phyloP scores from a whole-genome alignment of 2,329 filamentous ascomycete species.

The Thielaviopsis euricoi region DNA sequence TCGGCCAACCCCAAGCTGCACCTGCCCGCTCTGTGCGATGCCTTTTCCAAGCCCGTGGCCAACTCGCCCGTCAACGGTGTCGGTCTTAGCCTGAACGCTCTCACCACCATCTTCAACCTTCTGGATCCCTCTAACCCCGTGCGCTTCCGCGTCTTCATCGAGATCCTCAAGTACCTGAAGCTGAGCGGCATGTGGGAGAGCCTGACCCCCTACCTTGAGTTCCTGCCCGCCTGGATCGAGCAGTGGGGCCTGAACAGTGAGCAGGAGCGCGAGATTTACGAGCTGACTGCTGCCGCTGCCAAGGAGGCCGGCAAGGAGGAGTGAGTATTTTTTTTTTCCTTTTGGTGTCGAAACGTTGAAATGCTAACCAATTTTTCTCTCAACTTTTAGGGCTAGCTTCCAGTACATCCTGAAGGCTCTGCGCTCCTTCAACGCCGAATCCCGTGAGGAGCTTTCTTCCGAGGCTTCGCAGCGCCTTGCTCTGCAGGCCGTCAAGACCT shows the following conservation, averaged over 20 bases:
- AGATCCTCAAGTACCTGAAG: constrained; percentile 73
- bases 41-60: constrained; percentile 73
- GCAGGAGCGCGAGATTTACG: constrained; percentile 69
- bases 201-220: constrained; percentile 66
- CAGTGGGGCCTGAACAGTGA: constrained; percentile 72
- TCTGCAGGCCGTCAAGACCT: constrained; percentile 37
- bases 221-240: constrained; percentile 65
- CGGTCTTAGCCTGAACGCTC: constrained; percentile 71
- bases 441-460: constrained; percentile 37
- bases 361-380: not conserved
- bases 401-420: constrained; percentile 49
- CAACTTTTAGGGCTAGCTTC: constrained; percentile 37
- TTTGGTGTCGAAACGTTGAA: too few species aligned
- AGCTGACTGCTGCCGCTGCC: constrained; percentile 68
- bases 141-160: constrained; percentile 79
- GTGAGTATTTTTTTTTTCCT: constrained; percentile 29
- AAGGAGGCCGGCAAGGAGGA: constrained; percentile 60
- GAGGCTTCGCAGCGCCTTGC: constrained; percentile 45
- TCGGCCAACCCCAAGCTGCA: constrained; percentile 72
- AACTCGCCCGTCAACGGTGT: constrained; percentile 74
- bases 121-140: constrained; percentile 59
- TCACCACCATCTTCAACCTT: constrained; percentile 95
- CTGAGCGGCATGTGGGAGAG: constrained; percentile 62
- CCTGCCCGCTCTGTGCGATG: constrained; percentile 74
- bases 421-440: constrained; percentile 40